Conservation (phyloP, 768 basidiomycete species). For the Wakefieldia striispora region DNA sequence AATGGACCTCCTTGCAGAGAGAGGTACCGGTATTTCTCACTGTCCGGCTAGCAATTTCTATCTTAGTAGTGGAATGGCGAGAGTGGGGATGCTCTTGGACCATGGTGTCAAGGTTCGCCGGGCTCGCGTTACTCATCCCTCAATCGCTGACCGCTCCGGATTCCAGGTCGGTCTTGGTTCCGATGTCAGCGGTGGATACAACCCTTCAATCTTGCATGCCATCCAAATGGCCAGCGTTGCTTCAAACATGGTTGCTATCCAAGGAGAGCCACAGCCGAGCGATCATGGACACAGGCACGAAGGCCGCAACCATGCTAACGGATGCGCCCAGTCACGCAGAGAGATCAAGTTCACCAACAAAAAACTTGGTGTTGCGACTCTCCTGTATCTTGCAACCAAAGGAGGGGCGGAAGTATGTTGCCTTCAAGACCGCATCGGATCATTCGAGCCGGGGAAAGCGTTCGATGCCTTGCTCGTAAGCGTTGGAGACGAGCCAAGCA, state of each 20-base stretch:
- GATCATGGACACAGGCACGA: not conserved
- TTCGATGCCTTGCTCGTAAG: slow-evolving; percentile 87
- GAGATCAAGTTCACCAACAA: slow-evolving; percentile 44
- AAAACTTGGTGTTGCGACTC: slow-evolving; percentile 70
- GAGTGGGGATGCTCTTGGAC: slow-evolving; percentile 77
- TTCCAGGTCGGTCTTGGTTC: slow-evolving; percentile 89
- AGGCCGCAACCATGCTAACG: not conserved
- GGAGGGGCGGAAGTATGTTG: slow-evolving; percentile 87
- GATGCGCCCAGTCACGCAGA: not conserved
- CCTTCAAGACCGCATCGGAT: slow-evolving; percentile 66
- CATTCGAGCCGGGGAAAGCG: slow-evolving; percentile 75
- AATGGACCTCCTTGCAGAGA: slow-evolving; percentile 62
- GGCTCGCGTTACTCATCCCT: not conserved
- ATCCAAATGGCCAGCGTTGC: slow-evolving; percentile 77
- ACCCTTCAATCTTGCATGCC: slow-evolving; percentile 71
- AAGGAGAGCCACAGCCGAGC: slow-evolving; percentile 24
- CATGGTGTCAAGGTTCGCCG: slow-evolving; percentile 73
- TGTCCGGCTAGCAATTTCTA: slow-evolving; percentile 96
- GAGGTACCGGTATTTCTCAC: slow-evolving; percentile 79
- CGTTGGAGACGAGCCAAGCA: slow-evolving; percentile 49
- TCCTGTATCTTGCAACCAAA: slow-evolving; percentile 87
- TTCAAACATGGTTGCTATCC: slow-evolving; percentile 70
- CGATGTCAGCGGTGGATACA: slow-evolving; percentile 87
- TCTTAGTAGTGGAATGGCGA: slow-evolving; percentile 80
- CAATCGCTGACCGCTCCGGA: slow-evolving; percentile 3